These are phyloP conservation scores for Lenwebbia sp. DNA, from an alignment of 345 rosid genomes.

Conservation along the genomic window DNA sequence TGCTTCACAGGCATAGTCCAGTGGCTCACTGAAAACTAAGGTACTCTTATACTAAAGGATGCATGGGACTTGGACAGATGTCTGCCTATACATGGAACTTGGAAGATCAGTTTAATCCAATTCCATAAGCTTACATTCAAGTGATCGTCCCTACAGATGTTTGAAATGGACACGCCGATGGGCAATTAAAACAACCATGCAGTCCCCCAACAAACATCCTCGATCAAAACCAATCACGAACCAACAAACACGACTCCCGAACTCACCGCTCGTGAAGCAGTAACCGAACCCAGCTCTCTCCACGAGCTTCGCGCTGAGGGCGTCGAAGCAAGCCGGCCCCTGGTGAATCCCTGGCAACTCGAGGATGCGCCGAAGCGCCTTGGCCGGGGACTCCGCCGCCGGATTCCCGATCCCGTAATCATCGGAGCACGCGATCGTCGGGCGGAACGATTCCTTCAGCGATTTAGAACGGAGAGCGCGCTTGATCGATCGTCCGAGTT, in stretches of 20 bases:
- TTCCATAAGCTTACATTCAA: neutral
- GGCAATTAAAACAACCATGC: neutral
- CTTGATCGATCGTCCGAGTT: neutral
- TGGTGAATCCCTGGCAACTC: constrained; percentile 71
- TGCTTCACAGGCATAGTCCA: neutral
- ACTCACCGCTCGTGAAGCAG: constrained; percentile 71
- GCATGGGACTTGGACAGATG: neutral
- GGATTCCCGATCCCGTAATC: neutral
- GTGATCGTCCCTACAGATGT: neutral
- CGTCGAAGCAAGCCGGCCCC: constrained; percentile 95
- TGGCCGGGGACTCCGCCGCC: constrained; percentile 9
- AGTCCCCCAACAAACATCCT: neutral
- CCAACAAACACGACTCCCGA: neutral
- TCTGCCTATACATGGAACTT: neutral
- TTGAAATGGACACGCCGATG: neutral
- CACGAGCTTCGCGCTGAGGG: constrained; percentile 81
- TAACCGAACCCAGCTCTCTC: constrained; percentile 65
- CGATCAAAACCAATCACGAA: neutral
- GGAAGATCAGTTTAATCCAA: neutral
- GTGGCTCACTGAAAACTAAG: neutral
- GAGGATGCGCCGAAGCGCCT: constrained; percentile 41
- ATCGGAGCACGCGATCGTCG: neutral
- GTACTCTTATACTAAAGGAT: neutral
- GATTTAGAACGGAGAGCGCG: neutral
- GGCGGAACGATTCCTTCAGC: neutral